Evolutionary conservation across 2,329 filamentous ascomycete genomes (phyloP).

Genomic region (Penicillium sclerotigenum): DNA sequence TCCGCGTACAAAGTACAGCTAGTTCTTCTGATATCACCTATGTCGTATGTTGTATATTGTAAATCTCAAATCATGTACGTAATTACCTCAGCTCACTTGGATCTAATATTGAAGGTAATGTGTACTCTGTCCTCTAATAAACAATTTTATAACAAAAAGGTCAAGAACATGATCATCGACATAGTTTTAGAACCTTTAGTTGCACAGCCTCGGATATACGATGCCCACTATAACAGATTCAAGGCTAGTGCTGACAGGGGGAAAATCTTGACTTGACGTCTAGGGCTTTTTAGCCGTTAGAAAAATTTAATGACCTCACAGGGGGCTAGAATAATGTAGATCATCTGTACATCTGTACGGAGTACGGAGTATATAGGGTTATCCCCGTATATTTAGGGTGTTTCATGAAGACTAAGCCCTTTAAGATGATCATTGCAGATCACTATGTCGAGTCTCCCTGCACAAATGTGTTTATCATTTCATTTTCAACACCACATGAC

Average conservation of each 20-base stretch:
- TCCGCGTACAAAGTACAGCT: background rate
- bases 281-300: background rate
- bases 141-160: background rate
- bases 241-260: conserved; percentile 1
- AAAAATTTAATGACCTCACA: background rate
- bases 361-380: too few species aligned
- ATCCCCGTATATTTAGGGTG: background rate
- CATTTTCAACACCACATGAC: background rate
- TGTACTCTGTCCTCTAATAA: too few species aligned
- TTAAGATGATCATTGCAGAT: background rate
- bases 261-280: background rate
- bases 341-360: background rate
- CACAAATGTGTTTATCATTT: background rate
- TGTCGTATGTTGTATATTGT: background rate
- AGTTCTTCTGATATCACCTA: background rate
- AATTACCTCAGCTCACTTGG: too few species aligned
- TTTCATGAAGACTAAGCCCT: background rate
- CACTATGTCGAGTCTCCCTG: background rate
- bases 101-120: too few species aligned
- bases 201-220: background rate
- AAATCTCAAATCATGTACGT: background rate
- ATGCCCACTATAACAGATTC: background rate
- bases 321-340: background rate
- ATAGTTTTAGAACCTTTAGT: background rate
- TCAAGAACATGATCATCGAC: background rate